A percentile compares a stretch with the other conserved stretches of the same genome.
Conservation (phyloP, 345 rosid genomes). For the Chamaenerion angustifolium region DNA sequence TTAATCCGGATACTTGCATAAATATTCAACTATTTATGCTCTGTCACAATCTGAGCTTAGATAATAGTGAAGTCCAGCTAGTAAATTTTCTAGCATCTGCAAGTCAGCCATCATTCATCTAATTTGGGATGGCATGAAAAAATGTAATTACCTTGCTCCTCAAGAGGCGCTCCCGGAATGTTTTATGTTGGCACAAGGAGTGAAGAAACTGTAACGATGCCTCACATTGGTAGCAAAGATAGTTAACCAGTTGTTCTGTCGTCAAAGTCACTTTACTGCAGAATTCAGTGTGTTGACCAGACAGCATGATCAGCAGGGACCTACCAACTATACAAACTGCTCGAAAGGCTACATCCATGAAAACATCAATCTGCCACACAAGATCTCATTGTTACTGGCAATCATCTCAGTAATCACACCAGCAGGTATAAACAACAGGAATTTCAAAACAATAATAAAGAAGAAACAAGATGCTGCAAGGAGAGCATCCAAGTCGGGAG, state of each 20-base stretch:
- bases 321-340: constrained; percentile 51
- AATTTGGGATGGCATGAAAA: background rate
- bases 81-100: too few relatives aligned
- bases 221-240: constrained; percentile 86
- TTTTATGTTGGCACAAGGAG: constrained; percentile 77
- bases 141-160: constrained; percentile 53
- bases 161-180: constrained; percentile 60
- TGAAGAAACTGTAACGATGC: constrained; percentile 88
- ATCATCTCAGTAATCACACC: background rate
- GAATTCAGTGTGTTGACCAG: constrained; percentile 24
- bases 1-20: background rate
- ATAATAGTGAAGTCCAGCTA: too few relatives aligned
- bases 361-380: constrained; percentile 56
- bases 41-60: constrained; percentile 3
- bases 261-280: constrained; percentile 12
- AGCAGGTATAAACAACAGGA: constrained; percentile 1
- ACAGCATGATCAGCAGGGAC: constrained; percentile 47
- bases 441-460: constrained; percentile 1
- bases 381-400: constrained; percentile 18
- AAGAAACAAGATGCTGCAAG: background rate
- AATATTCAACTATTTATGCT: background rate
- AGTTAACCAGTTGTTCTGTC: constrained; percentile 29
- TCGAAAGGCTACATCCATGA: constrained; percentile 73
- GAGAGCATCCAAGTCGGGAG: background rate
- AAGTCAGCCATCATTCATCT: background rate